Evolutionary conservation across 768 basidiomycete genomes (phyloP).

Genomic region (Lenzites betulinus): DNA sequence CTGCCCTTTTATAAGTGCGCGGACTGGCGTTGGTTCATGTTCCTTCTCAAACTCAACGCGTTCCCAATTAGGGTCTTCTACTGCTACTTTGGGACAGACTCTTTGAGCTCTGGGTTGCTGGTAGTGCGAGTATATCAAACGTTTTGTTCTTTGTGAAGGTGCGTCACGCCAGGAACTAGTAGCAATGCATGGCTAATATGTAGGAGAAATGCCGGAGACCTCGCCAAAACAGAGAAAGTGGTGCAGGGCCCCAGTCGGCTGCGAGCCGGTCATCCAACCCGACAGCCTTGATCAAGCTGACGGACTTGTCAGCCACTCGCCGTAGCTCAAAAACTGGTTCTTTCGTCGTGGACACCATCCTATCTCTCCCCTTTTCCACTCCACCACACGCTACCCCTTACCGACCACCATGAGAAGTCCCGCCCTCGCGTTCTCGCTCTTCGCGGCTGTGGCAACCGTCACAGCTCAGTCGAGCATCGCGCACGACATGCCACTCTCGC

Average conservation of each 20-base stretch:
- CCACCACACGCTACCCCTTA: neutral
- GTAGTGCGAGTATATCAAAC: neutral
- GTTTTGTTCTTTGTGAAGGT: too few relatives aligned
- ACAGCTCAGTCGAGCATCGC: conserved; percentile 1
- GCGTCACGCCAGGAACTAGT: too few relatives aligned
- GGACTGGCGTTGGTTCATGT: conserved; percentile 19
- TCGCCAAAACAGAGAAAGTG: too few relatives aligned
- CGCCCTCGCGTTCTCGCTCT: conserved; percentile 25
- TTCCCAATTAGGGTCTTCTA: conserved; percentile 17
- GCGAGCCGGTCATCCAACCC: too few relatives aligned
- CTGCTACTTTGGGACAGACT: conserved; percentile 7
- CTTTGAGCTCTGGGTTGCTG: neutral
- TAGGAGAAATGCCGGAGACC: too few relatives aligned
- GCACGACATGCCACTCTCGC: neutral
- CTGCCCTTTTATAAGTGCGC: neutral
- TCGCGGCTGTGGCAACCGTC: conserved; percentile 25
- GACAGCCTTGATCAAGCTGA: too few relatives aligned
- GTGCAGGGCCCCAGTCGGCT: too few relatives aligned
- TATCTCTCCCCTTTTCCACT: neutral
- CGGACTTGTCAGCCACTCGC: neutral
- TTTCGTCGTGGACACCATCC: neutral
- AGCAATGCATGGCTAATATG: too few relatives aligned
- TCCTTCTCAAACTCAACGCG: conserved; percentile 28
- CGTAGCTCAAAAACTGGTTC: too few relatives aligned
- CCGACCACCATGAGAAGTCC: conserved; percentile 24